Evolutionary conservation across 768 basidiomycete genomes (phyloP).

Genomic region (Hypsizygus marmoreus): DNA sequence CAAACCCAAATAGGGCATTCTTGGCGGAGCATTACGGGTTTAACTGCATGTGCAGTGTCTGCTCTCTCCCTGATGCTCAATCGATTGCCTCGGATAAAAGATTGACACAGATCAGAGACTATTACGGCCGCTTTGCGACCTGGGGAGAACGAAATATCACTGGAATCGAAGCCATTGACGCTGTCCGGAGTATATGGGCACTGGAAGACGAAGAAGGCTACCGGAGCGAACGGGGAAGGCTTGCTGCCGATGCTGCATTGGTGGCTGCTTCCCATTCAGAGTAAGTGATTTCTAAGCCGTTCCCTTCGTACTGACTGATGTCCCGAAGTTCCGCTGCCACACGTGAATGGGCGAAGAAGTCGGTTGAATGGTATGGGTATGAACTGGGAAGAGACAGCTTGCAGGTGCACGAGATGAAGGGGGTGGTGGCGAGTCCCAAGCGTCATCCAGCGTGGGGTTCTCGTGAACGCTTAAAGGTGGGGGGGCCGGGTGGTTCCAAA

Average conservation of each 20-base stretch:
- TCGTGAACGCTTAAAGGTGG: slow-evolving; percentile 35
- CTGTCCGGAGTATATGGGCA: slow-evolving; percentile 54
- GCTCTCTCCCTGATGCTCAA: slow-evolving; percentile 50
- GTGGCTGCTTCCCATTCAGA: slow-evolving; percentile 65
- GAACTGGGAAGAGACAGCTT: slow-evolving; percentile 59
- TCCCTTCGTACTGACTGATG: not conserved
- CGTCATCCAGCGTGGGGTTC: slow-evolving; percentile 52
- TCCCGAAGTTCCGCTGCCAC: slow-evolving; percentile 43
- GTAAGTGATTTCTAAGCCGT: slow-evolving; percentile 38
- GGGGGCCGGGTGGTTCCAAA: slow-evolving; percentile 27
- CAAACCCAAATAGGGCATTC: slow-evolving; percentile 40
- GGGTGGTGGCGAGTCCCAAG: slow-evolving; percentile 36
- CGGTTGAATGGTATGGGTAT: slow-evolving; percentile 53
- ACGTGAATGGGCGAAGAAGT: slow-evolving; percentile 50
- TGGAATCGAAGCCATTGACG: slow-evolving; percentile 50
- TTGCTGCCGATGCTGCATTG: slow-evolving; percentile 62
- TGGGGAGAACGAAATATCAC: slow-evolving; percentile 51
- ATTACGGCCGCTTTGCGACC: slow-evolving; percentile 45
- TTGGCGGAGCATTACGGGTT: slow-evolving; percentile 57
- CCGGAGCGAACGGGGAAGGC: slow-evolving; percentile 62
- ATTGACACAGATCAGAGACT: slow-evolving; percentile 44
- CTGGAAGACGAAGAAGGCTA: slow-evolving; percentile 65
- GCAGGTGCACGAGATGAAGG: slow-evolving; percentile 43
- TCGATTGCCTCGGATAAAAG: slow-evolving; percentile 55
- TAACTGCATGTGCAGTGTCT: slow-evolving; percentile 57